Evolutionary conservation across 2,329 filamentous ascomycete species (phyloP).

Genomic region (Trichoderma sp.): DNA sequence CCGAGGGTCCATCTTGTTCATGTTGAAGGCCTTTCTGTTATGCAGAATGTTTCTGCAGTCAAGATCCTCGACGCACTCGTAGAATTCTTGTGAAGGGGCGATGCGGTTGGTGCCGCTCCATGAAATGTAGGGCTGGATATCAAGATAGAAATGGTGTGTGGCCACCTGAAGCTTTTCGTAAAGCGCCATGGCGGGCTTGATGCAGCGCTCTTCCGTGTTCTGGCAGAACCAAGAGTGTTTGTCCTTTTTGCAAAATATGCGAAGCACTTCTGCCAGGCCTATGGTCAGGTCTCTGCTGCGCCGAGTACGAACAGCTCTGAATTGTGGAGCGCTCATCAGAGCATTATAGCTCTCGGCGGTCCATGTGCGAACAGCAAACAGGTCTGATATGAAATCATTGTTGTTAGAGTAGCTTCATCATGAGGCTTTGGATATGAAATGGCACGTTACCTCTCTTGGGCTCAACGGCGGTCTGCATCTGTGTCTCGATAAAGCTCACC

Average conservation of each 20-base stretch:
- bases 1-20: constrained; percentile 40
- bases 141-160: constrained; percentile 45
- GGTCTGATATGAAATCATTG: constrained; percentile 35
- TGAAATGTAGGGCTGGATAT: constrained; percentile 40
- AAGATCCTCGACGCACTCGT: constrained; percentile 39
- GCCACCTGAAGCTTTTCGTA: constrained; percentile 47
- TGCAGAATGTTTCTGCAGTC: constrained; percentile 45
- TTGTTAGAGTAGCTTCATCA: not conserved
- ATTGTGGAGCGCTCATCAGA: constrained; percentile 40
- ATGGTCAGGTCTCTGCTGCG: constrained; percentile 37
- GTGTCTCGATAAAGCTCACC: constrained; percentile 42
- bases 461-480: constrained; percentile 42
- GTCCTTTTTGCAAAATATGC: constrained; percentile 37
- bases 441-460: constrained; percentile 43
- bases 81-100: constrained; percentile 39
- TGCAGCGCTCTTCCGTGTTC: constrained; percentile 37
- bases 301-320: constrained; percentile 34
- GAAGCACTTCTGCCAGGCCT: constrained; percentile 38
- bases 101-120: constrained; percentile 35
- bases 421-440: too few relatives aligned
- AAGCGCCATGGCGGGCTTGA: constrained; percentile 44
- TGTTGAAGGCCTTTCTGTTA: constrained; percentile 43
- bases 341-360: constrained; percentile 45
- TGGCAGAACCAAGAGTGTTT: constrained; percentile 34
- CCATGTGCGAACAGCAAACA: constrained; percentile 45